Evolutionary conservation across 2,329 filamentous ascomycete species (phyloP).

Genomic region (Fusarium sp.): DNA sequence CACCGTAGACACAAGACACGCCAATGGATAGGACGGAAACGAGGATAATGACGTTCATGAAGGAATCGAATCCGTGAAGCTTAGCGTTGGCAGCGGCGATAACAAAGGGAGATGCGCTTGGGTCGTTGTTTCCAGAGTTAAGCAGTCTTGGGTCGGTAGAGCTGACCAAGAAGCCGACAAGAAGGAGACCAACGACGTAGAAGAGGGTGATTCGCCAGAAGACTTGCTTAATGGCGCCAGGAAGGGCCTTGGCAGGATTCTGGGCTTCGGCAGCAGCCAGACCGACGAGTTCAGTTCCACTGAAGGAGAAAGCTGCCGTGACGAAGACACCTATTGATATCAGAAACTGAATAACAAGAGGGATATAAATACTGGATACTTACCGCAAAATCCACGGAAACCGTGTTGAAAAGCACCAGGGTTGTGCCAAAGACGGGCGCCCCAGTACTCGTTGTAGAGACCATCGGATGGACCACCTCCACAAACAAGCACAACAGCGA

Average conservation of each 20-base stretch:
- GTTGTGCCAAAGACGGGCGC: slow-evolving; percentile 62
- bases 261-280: slow-evolving; percentile 77
- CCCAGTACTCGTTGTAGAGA: slow-evolving; percentile 59
- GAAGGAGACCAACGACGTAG: slow-evolving; percentile 64
- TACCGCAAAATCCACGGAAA: slow-evolving; percentile 78
- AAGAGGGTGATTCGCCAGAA: slow-evolving; percentile 69
- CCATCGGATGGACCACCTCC: slow-evolving; percentile 68
- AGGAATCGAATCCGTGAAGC: slow-evolving; percentile 62
- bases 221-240: slow-evolving; percentile 85
- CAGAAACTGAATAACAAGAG: neutral
- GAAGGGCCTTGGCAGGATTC: slow-evolving; percentile 78
- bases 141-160: slow-evolving; percentile 61
- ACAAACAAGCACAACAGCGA: slow-evolving; percentile 67
- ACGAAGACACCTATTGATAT: slow-evolving; percentile 54
- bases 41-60: slow-evolving; percentile 70
- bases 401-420: slow-evolving; percentile 74
- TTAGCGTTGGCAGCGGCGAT: slow-evolving; percentile 66
- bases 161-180: slow-evolving; percentile 62
- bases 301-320: slow-evolving; percentile 78
- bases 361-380: slow-evolving; percentile 36
- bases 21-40: slow-evolving; percentile 69
- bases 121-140: slow-evolving; percentile 55
- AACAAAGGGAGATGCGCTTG: slow-evolving; percentile 65
- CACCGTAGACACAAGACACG: slow-evolving; percentile 69
- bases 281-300: slow-evolving; percentile 79